Evolutionary conservation across 139 green algal genomes (phyloP).

Genomic region (Chlorella sorokiniana): DNA sequence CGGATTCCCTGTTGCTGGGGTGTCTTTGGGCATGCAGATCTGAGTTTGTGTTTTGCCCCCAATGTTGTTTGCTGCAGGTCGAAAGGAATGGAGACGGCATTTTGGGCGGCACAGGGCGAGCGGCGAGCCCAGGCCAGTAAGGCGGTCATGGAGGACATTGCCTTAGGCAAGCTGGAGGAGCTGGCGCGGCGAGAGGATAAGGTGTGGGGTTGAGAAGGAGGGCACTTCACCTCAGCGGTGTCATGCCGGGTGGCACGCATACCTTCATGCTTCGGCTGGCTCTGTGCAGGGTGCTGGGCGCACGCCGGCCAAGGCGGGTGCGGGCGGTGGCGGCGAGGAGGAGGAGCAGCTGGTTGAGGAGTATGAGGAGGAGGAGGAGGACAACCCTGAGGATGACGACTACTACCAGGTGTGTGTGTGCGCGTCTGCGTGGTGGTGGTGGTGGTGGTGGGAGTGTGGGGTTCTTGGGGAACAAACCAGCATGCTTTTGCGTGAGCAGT

Average conservation of each 20-base stretch:
- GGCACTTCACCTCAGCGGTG: not conserved
- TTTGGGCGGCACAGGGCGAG: not conserved
- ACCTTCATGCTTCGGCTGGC: not conserved
- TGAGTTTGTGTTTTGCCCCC: too few species aligned
- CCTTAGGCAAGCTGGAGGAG: slow-evolving; percentile 25
- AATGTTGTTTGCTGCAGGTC: too few species aligned
- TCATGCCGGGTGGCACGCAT: not conserved
- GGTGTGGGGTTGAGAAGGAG: not conserved
- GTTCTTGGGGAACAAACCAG: not conserved
- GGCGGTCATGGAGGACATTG: not conserved
- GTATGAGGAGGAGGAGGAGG: slow-evolving; percentile 35
- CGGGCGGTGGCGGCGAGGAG: not conserved
- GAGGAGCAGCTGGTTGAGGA: slow-evolving; percentile 9
- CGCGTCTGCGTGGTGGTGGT: not conserved
- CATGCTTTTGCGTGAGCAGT: not conserved
- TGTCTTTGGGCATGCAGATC: too few species aligned
- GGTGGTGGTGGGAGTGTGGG: not conserved
- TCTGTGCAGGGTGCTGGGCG: not conserved
- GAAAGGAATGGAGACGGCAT: slow-evolving; percentile 11
- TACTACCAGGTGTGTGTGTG: slow-evolving; percentile 42
- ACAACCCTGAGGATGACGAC: slow-evolving; percentile 26
- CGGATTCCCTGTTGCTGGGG: not conserved
- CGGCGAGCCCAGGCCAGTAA: not conserved
- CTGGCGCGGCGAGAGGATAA: slow-evolving; percentile 7
- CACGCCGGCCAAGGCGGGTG: not conserved